Evolutionary conservation across 441 rosid species (phyloP), one percentile per base, ranked within the genome.

Genomic region (Gossypium davidsonii): DNA sequence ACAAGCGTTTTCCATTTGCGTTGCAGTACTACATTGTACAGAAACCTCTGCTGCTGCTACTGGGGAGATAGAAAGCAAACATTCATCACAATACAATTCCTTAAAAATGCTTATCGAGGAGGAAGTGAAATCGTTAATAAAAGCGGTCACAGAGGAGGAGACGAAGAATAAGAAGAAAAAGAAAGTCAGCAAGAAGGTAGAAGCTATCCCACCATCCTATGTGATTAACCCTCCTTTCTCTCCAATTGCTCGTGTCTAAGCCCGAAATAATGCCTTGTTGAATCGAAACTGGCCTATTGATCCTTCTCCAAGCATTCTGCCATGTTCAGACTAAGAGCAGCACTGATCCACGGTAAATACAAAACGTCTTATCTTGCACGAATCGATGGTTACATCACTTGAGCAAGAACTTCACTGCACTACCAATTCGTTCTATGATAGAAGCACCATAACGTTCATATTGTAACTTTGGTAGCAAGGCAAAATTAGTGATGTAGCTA

Each of bases 1-100:
- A 76, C 99, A 96, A 81, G 98, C 97, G 7, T 93, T 96, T 78
- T 90, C 97, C 64, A 84, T 93, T 44, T 93, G 98, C 71, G 89
- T 93, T 3, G 91, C 97, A 6, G 77, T 86, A 78, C 74, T 96
- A 60, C 97, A 96, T 51, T 87, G 84, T 65, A 71, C 74, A 2
- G 88, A 80, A 73, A 80, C 81, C 8, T 65, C 85, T 1, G 44
- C 70, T 23, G 79, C 75, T 31, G 71, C 74, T n/a, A 71, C 74
- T n/a, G 74, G 70, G 31, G 82, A 77, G 67, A 82, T 74, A 55
- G 74, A 20, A 64, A 71, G 56, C 64, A 75, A 64, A 46, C 85
- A 78, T 71, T 76, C 87, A 64, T 74, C 83, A 0, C 87, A 79
- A 44, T 79, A 81, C 82, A 86, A 78, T 80, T 88, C 98, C 10